These are phyloP conservation scores for Stephania cephalantha DNA, from an alignment of 164 flowering plant species.

Conservation along the genomic window DNA sequence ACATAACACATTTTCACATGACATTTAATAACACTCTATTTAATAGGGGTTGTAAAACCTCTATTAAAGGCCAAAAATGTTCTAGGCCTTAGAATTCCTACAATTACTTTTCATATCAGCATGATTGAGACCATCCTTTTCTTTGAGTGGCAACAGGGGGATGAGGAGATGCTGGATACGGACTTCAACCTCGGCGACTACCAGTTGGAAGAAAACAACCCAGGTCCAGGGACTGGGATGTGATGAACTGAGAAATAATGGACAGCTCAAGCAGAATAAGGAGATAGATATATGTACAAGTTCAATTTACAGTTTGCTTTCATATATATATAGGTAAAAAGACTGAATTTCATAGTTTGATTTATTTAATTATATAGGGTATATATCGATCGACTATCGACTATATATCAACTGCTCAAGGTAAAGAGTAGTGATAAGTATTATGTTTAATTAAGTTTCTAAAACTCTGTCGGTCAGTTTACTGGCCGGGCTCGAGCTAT, in stretches of 20 bases:
- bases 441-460: neutral
- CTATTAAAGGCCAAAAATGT: no score
- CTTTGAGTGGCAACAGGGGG: slow-evolving; percentile 9
- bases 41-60: no score
- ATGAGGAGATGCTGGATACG: slow-evolving; percentile 3
- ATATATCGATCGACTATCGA: no score
- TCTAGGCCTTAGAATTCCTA: no score
- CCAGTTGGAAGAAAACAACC: neutral
- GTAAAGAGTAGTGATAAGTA: neutral
- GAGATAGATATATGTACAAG: neutral
- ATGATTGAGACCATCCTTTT: neutral
- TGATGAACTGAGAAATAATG: neutral
- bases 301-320: neutral
- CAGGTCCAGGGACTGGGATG: neutral
- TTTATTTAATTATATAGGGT: neutral
- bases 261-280: neutral
- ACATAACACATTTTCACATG: no score
- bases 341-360: neutral
- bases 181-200: slow-evolving; percentile 1
- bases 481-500: neutral
- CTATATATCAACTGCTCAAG: neutral
- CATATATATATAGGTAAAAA: neutral
- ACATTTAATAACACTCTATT: no score
- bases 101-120: no score
- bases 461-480: neutral